Evolutionary conservation across 139 green algal species (phyloP).

Genomic region (Chlorella sp.): DNA sequence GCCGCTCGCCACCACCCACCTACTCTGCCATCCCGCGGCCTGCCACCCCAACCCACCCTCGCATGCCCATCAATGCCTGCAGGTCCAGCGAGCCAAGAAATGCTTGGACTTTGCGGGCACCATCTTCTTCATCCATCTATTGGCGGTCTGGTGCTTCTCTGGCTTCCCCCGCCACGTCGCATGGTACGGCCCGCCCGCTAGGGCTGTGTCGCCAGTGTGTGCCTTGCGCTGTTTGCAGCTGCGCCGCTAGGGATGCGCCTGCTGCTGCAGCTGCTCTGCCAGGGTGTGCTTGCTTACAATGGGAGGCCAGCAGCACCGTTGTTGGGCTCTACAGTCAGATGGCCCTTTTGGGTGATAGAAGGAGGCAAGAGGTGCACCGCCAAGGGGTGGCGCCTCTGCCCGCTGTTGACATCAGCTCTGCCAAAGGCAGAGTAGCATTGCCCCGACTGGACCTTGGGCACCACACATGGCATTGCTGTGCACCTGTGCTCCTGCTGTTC

Average conservation of each 20-base stretch:
- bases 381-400: neutral
- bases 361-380: neutral
- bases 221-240: neutral
- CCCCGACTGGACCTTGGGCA: neutral
- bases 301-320: no score
- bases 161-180: constrained; percentile 70
- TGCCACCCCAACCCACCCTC: neutral
- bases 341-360: neutral
- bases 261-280: neutral
- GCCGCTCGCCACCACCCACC: neutral
- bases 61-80: neutral
- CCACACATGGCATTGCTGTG: neutral
- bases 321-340: neutral
- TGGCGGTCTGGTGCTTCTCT: constrained; percentile 57
- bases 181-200: constrained; percentile 64
- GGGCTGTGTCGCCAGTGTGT: neutral
- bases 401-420: no score
- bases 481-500: neutral
- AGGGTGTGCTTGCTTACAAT: no score
- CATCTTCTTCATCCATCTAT: constrained; percentile 83
- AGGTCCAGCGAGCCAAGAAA: constrained; percentile 95
- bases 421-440: no score
- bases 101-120: constrained; percentile 95
- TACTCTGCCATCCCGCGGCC: neutral
- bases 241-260: no score